phyloP scores from a whole-genome alignment of 2,329 filamentous ascomycete species.

The Colletotrichum endophyticum region DNA sequence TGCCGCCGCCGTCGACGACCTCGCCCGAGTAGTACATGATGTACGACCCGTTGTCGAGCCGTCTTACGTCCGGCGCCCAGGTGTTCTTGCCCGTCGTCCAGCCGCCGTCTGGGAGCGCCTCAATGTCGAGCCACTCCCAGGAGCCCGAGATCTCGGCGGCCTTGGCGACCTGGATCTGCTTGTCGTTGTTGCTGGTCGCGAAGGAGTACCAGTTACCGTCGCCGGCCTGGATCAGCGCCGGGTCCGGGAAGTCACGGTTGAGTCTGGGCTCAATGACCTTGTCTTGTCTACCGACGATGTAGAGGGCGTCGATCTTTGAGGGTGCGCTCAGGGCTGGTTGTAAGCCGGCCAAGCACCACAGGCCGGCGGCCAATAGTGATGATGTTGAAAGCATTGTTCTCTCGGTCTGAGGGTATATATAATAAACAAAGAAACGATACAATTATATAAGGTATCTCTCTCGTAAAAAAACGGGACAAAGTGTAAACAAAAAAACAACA shows the following conservation, averaged over 20 bases:
- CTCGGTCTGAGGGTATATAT: background rate
- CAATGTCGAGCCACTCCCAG: conserved; percentile 52
- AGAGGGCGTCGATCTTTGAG: conserved; percentile 1
- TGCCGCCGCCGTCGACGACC: conserved; percentile 36
- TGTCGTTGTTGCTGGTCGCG: conserved; percentile 55
- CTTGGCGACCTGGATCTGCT: conserved; percentile 58
- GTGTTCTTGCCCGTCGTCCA: conserved; percentile 61
- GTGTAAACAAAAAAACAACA: background rate
- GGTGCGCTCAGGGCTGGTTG: background rate
- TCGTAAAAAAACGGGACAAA: background rate
- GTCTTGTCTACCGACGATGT: background rate
- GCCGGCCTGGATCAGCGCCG: conserved; percentile 50
- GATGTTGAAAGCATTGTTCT: conserved; percentile 6
- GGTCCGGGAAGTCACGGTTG: conserved; percentile 58
- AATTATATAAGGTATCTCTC: background rate
- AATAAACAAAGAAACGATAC: background rate
- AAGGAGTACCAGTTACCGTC: conserved; percentile 63
- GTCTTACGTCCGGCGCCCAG: conserved; percentile 67
- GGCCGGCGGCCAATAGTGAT: conserved; percentile 7
- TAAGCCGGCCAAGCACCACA: background rate
- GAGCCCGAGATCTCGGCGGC: conserved; percentile 52
- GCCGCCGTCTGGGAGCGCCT: conserved; percentile 56
- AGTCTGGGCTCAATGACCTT: conserved; percentile 23
- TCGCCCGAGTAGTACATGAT: conserved; percentile 66
- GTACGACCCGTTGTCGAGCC: conserved; percentile 54